A percentile compares a stretch with the other conserved stretches of the same genome.
Conservation (phyloP, 2,329 filamentous ascomycete species). For the Massarina eburnea region DNA sequence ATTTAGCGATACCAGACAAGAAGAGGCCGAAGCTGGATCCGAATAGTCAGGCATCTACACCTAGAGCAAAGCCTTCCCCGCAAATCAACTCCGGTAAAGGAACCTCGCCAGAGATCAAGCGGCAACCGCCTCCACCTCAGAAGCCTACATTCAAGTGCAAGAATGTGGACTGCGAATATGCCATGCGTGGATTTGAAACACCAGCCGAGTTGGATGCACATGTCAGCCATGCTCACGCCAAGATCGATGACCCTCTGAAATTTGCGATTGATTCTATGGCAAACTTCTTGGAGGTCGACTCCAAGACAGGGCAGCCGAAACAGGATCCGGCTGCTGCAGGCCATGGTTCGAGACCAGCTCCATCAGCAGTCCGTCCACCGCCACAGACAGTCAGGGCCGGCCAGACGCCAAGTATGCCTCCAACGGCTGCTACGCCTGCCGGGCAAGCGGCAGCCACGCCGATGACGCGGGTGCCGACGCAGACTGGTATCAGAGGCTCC, state of each 20-base stretch:
- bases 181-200: constrained; percentile 57
- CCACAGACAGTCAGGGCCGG: constrained; percentile 35
- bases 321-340: constrained; percentile 24
- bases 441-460: constrained; percentile 34
- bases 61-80: constrained; percentile 45
- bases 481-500: constrained; percentile 41
- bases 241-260: constrained; percentile 57
- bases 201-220: constrained; percentile 59
- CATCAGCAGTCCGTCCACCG: constrained; percentile 25
- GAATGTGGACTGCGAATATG: constrained; percentile 55
- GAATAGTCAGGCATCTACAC: constrained; percentile 46
- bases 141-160: constrained; percentile 56
- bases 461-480: constrained; percentile 42
- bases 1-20: constrained; percentile 59
- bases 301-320: constrained; percentile 44
- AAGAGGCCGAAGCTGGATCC: constrained; percentile 57
- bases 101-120: constrained; percentile 50
- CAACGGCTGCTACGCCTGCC: constrained; percentile 40
- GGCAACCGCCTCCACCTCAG: constrained; percentile 44
- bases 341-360: constrained; percentile 22
- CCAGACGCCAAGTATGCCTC: constrained; percentile 33
- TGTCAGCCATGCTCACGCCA: constrained; percentile 54
- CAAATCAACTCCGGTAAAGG: constrained; percentile 39
- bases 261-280: constrained; percentile 58
- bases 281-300: constrained; percentile 53